phyloP scores from a whole-genome alignment of 2,329 filamentous ascomycete genomes.

The Knufia fluminis region DNA sequence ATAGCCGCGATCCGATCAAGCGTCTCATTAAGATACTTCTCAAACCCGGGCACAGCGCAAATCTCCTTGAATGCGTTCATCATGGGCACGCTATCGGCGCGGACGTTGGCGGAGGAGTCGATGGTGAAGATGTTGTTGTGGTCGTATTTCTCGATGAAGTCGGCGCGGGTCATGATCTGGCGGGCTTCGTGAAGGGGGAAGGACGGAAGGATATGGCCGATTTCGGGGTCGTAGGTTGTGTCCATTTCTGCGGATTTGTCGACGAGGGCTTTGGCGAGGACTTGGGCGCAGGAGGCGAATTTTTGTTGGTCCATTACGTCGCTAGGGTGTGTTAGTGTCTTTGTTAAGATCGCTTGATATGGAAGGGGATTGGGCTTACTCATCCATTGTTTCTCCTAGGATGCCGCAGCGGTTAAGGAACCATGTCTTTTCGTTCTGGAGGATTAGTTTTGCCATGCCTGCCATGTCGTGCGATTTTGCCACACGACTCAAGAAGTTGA shows the following conservation, averaged over 20 bases:
- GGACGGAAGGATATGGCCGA: conserved; percentile 68
- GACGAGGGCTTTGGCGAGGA: conserved; percentile 83
- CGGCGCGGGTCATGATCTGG: conserved; percentile 88
- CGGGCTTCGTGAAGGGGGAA: conserved; percentile 75
- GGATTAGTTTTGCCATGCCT: conserved; percentile 63
- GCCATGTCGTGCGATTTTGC: conserved; percentile 81
- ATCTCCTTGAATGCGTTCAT: conserved; percentile 83
- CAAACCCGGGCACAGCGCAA: conserved; percentile 66
- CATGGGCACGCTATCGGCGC: conserved; percentile 94
- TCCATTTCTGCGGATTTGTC: conserved; percentile 62
- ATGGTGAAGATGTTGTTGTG: conserved; percentile 94
- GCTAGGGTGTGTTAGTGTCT: background rate
- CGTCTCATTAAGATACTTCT: conserved; percentile 71
- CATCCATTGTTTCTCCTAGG: conserved; percentile 70
- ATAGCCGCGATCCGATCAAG: conserved; percentile 82
- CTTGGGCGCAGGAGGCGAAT: conserved; percentile 88
- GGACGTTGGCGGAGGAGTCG: conserved; percentile 73
- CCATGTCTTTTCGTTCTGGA: conserved; percentile 64
- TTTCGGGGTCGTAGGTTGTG: conserved; percentile 56
- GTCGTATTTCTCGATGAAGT: conserved; percentile 89
- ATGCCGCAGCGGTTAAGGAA: conserved; percentile 73
- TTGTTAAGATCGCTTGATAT: too few species aligned
- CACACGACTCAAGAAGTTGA: conserved; percentile 81
- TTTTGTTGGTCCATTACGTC: conserved; percentile 99
- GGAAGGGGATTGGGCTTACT: conserved; percentile 31